Evolutionary conservation across 2,329 filamentous ascomycete species (phyloP).

Genomic region (Penicillium corylophilum): DNA sequence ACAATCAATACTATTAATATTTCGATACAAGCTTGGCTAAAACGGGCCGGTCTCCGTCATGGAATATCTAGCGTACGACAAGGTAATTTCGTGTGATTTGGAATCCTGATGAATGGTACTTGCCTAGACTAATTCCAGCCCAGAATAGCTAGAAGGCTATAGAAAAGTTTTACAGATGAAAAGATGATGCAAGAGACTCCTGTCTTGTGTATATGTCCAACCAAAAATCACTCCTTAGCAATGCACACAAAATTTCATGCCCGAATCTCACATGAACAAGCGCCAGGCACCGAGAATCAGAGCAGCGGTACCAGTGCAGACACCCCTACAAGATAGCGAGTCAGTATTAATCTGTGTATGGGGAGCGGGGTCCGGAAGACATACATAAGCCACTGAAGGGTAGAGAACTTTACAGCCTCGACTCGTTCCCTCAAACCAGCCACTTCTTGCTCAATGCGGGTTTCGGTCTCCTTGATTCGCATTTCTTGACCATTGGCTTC

Average conservation of each 20-base stretch:
- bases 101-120: background rate
- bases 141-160: slow-evolving; percentile 5
- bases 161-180: slow-evolving; percentile 14
- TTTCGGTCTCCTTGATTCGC: slow-evolving; percentile 98
- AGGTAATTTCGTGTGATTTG: background rate
- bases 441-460: slow-evolving; percentile 96
- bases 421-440: slow-evolving; percentile 86
- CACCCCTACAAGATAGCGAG: slow-evolving; percentile 49
- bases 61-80: background rate
- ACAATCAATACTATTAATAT: background rate
- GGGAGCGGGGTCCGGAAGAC: slow-evolving; percentile 41
- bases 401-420: slow-evolving; percentile 97
- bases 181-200: slow-evolving; percentile 6
- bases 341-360: slow-evolving; percentile 24
- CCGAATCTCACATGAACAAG: slow-evolving; percentile 56
- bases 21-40: background rate
- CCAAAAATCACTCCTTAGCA: slow-evolving; percentile 17
- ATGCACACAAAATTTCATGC: slow-evolving; percentile 15
- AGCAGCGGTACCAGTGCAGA: slow-evolving; percentile 65
- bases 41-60: background rate
- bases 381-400: slow-evolving; percentile 96
- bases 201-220: slow-evolving; percentile 8
- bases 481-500: slow-evolving; percentile 96
- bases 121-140: background rate
- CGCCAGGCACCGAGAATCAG: slow-evolving; percentile 67